Evolutionary conservation across 2,329 filamentous ascomycete genomes (phyloP), one percentile per base, ranked within the genome.

Genomic region (Herpotrichia juniperi): DNA sequence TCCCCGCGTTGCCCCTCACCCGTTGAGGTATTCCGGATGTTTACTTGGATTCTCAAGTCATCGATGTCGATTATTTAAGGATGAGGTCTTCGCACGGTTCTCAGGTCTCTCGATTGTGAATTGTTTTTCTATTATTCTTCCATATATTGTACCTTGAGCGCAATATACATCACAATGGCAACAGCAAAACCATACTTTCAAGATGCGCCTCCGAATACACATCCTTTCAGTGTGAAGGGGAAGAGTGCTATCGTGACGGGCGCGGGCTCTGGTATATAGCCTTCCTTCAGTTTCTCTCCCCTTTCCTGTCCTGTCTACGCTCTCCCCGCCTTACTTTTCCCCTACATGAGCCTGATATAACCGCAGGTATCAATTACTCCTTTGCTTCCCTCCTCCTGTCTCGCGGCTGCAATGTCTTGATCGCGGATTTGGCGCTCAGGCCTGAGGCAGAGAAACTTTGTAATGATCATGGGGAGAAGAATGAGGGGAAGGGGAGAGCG

Each of bases 181-280:
- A n/a, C 43, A 25, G 22, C 25, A 8, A 32, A 42, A 45, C 8
- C 49, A 2, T 42, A 34, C 35, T 30, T 37, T n/a, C 26, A 16
- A 34, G 50, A 48, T 14, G 5, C 49, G 14, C 4, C 19, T 34
- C n/a, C 49, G n/a, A 48, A 48, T 31, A 47, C 34, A 30, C 11
- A 52, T 11, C 42, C 71, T 3, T 79, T 77, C 56, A 63, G 61
- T 17, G 73, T 80, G 3, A 53, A 72, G 12, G 77, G 76, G 8
- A 80, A 80, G 63, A 74, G 67, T n/a, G 78, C 78, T 4, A 72
- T 81, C 43, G 68, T 81, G 4, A 80, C 79, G 5, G 79, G 79
- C 30, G 78, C 77, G 46, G 78, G 78, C 10, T 70, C 69, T 25
- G 68, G 68, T 68, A 57, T 28, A 46, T 57, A n/a, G n/a, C n/a